Evolutionary conservation across 192 early-diverging fungal genomes (phyloP).

Genomic region (Mortierella antarctica): DNA sequence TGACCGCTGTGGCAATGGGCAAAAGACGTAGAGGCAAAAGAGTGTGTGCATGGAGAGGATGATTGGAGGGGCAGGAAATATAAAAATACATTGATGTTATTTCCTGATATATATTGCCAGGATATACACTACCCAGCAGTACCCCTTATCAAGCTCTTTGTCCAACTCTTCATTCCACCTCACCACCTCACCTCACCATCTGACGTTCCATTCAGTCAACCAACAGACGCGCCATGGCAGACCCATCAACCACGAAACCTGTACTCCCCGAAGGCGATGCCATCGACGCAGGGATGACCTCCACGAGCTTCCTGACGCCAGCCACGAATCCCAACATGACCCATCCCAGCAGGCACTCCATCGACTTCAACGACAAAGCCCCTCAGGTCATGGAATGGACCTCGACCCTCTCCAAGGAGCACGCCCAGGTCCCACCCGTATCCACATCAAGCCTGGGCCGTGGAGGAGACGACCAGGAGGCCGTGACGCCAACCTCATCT

Average conservation of each 20-base stretch:
- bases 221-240: conserved; percentile 5
- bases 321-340: conserved; percentile 33
- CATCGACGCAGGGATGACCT: conserved; percentile 2
- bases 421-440: conserved; percentile 22
- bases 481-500: conserved; percentile 21
- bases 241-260: neutral
- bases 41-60: no score
- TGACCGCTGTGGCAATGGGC: no score
- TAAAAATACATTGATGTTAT: no score
- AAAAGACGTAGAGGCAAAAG: no score
- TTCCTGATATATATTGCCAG: no score
- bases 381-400: conserved; percentile 56
- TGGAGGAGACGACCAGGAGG: neutral
- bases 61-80: no score
- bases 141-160: no score
- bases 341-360: conserved; percentile 30
- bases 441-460: conserved; percentile 12
- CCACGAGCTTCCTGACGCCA: conserved; percentile 48
- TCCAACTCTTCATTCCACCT: no score
- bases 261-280: neutral
- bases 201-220: neutral
- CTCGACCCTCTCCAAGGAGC: conserved; percentile 23
- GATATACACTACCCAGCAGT: no score
- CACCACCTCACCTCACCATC: neutral
- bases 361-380: conserved; percentile 47